A percentile compares a stretch with the other conserved stretches of the same genome.
phyloP scores from a whole-genome alignment of 495 filamentous ascomycete species.

The Hypoxylon fuscum region DNA sequence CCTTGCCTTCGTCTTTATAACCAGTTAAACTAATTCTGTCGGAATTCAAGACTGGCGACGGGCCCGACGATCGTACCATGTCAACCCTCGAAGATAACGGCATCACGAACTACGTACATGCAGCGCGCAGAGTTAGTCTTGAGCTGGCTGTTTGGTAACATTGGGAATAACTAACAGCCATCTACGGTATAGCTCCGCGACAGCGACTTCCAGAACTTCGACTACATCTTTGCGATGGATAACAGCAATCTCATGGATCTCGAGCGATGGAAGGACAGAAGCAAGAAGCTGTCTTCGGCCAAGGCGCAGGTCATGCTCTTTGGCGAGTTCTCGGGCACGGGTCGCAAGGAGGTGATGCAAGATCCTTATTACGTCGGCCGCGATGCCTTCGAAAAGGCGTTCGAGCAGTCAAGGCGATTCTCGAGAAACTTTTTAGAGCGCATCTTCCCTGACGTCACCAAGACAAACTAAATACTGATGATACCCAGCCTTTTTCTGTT shows the following conservation, averaged over 20 bases:
- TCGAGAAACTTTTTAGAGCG: constrained; percentile 75
- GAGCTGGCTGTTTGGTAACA: background rate
- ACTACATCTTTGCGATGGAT: constrained; percentile 97
- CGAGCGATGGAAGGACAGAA: constrained; percentile 63
- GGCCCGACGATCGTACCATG: constrained; percentile 86
- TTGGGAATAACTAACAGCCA: constrained; percentile 16
- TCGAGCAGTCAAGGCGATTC: constrained; percentile 82
- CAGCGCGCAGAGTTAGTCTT: constrained; percentile 73
- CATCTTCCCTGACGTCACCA: constrained; percentile 54
- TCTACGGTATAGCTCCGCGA: constrained; percentile 40
- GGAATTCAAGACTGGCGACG: constrained; percentile 67
- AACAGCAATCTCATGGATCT: constrained; percentile 80
- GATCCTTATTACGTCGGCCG: constrained; percentile 93
- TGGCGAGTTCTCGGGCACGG: constrained; percentile 79
- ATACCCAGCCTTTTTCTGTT: constrained; percentile 19
- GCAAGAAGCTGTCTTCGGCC: constrained; percentile 50
- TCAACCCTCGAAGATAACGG: constrained; percentile 76
- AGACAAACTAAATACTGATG: constrained; percentile 20
- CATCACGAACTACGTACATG: constrained; percentile 79
- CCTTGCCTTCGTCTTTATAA: too few relatives aligned
- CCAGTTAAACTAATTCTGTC: too few relatives aligned
- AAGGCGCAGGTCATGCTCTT: constrained; percentile 78
- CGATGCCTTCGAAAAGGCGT: constrained; percentile 85
- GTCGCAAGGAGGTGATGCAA: constrained; percentile 73
- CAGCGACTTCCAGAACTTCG: constrained; percentile 80